Evolutionary conservation across 2,329 filamentous ascomycete species (phyloP).

Genomic region (Calonectria pseudoreteaudii): DNA sequence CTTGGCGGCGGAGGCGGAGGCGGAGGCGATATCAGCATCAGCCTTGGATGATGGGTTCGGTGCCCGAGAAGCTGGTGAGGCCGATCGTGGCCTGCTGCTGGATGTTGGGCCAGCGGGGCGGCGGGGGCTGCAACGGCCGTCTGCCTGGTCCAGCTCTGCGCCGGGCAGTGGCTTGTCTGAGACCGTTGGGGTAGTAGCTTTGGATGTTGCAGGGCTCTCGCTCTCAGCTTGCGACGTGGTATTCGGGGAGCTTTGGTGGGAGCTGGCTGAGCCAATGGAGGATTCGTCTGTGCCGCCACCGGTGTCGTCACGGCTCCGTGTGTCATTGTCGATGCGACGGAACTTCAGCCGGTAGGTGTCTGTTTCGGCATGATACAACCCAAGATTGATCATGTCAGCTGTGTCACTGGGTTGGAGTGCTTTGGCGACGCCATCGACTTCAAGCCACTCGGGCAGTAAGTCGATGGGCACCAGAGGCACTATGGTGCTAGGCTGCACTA

Average conservation of each 20-base stretch:
- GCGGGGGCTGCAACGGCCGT: constrained; percentile 32
- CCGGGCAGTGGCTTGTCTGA: not conserved
- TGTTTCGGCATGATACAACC: constrained; percentile 40
- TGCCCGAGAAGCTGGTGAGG: not conserved
- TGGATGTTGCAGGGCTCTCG: not conserved
- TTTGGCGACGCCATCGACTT: constrained; percentile 58
- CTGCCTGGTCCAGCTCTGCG: not conserved
- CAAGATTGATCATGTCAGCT: constrained; percentile 53
- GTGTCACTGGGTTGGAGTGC: constrained; percentile 53
- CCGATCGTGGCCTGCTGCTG: not conserved
- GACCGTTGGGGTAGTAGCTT: not conserved
- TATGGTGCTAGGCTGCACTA: constrained; percentile 48
- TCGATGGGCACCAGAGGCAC: constrained; percentile 68
- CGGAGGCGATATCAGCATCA: too few species aligned
- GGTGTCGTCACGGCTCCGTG: not conserved
- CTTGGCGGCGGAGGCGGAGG: constrained; percentile 1
- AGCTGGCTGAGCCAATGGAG: not conserved
- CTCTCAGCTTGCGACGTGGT: not conserved
- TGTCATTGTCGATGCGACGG: constrained; percentile 7
- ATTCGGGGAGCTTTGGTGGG: not conserved
- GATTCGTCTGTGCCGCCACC: constrained; percentile 8
- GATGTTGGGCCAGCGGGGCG: not conserved
- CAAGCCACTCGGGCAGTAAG: constrained; percentile 61
- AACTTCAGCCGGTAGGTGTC: constrained; percentile 36
- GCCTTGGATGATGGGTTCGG: not conserved